Conservation (phyloP, 2,329 filamentous ascomycete genomes). For the Hymenoscyphus fructigenus region DNA sequence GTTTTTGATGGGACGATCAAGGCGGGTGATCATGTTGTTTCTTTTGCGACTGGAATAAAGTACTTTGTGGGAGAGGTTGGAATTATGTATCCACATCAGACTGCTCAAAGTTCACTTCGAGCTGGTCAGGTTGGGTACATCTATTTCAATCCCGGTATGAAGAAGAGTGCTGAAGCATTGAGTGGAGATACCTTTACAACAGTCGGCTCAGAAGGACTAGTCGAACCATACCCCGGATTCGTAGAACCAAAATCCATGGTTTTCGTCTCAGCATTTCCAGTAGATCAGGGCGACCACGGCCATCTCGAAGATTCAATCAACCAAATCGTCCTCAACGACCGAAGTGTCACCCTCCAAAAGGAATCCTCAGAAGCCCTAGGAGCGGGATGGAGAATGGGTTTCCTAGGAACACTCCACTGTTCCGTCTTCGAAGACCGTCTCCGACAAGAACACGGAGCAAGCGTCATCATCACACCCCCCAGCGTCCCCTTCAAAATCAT, state of each 20-base stretch:
- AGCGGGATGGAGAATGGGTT: constrained; percentile 90
- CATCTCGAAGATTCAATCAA: constrained; percentile 91
- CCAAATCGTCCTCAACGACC: constrained; percentile 90
- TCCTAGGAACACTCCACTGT: constrained; percentile 94
- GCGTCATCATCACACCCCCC: constrained; percentile 94
- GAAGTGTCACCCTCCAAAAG: constrained; percentile 90
- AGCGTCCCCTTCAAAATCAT: constrained; percentile 88
- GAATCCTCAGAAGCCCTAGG: constrained; percentile 93
- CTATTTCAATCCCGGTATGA: constrained; percentile 98
- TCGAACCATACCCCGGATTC: constrained; percentile 85
- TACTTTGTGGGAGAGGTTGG: constrained; percentile 96
- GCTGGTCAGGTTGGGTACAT: constrained; percentile 96
- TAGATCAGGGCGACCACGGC: constrained; percentile 82
- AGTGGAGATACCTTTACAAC: constrained; percentile 93
- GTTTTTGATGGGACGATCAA: constrained; percentile 85
- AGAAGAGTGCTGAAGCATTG: constrained; percentile 91
- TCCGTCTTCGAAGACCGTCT: constrained; percentile 98
- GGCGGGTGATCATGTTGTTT: constrained; percentile 82
- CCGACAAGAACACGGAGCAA: constrained; percentile 89
- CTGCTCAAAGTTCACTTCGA: constrained; percentile 73
- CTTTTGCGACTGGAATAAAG: constrained; percentile 82
- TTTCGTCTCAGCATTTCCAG: constrained; percentile 94
- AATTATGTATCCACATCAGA: constrained; percentile 90
- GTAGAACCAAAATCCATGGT: constrained; percentile 99
- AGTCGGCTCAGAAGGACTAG: constrained; percentile 70